Evolutionary conservation across 2,329 filamentous ascomycete genomes (phyloP).

Genomic region (Neofusicoccum parvum): DNA sequence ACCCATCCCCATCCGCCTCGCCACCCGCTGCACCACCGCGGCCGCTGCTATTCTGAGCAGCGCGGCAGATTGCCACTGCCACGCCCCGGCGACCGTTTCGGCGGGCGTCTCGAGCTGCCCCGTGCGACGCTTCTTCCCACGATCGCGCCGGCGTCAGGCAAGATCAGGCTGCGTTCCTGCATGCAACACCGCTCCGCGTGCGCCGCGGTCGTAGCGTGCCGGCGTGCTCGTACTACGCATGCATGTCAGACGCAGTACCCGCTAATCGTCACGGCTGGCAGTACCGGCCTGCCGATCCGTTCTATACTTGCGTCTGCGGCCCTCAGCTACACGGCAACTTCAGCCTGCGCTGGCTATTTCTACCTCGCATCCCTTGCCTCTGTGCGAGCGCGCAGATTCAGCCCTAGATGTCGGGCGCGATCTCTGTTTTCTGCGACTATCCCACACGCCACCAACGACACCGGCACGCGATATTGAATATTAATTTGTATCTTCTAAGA

Average conservation of each 20-base stretch:
- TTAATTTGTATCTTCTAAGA: too few species aligned
- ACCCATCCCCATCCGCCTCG: neutral
- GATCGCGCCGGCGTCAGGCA: too few species aligned
- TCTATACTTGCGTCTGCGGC: neutral
- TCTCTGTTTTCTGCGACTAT: too few species aligned
- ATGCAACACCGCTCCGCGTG: neutral
- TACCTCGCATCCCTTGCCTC: neutral
- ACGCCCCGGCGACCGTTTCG: neutral
- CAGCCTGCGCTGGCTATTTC: neutral
- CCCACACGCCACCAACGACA: too few species aligned
- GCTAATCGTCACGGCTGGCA: neutral
- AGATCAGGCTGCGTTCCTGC: neutral
- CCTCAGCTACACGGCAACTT: neutral
- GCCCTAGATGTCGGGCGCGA: too few species aligned
- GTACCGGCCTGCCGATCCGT: neutral
- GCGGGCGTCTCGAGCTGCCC: neutral
- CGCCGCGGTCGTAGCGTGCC: too few species aligned
- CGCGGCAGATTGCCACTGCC: neutral
- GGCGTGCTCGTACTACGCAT: neutral
- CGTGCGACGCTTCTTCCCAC: neutral
- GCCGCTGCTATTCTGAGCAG: slow-evolving; percentile 8
- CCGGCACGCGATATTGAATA: too few species aligned
- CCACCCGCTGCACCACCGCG: neutral
- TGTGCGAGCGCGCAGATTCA: too few species aligned
- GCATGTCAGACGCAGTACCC: neutral